A percentile compares a stretch with the other conserved stretches of the same genome.
These are phyloP conservation scores for Penicillium subrubescens DNA, from an alignment of 495 filamentous ascomycete genomes.

Conservation along the genomic window DNA sequence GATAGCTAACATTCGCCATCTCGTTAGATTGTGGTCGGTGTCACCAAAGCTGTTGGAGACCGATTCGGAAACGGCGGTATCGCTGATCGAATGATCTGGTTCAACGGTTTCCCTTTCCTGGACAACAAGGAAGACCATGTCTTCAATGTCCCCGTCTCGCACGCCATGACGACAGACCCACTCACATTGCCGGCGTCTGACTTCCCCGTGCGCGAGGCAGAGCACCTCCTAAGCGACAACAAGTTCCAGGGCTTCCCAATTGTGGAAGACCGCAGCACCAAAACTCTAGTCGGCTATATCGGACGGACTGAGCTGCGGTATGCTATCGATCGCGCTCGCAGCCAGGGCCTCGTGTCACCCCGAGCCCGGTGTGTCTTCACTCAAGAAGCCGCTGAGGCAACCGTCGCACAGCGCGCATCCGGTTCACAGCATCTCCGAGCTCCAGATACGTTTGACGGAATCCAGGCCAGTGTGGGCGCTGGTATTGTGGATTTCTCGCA, in stretches of 20 bases:
- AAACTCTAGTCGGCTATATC: conserved; percentile 85
- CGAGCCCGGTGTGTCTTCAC: conserved; percentile 79
- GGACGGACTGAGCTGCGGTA: conserved; percentile 92
- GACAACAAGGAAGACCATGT: conserved; percentile 99
- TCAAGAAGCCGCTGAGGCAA: conserved; percentile 54
- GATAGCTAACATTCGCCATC: conserved; percentile 20
- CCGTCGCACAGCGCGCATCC: conserved; percentile 39
- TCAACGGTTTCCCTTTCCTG: conserved; percentile 96
- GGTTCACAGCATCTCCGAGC: conserved; percentile 33
- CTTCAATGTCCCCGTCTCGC: conserved; percentile 92
- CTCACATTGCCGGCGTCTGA: conserved; percentile 76
- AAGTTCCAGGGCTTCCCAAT: conserved; percentile 96
- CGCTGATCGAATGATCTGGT: conserved; percentile 98
- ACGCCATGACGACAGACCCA: conserved; percentile 81
- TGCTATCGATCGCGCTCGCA: conserved; percentile 82
- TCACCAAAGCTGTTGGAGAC: conserved; percentile 92
- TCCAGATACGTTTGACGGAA: conserved; percentile 65
- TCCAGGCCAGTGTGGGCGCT: conserved; percentile 57
- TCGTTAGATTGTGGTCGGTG: conserved; percentile 82
- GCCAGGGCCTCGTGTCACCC: conserved; percentile 68
- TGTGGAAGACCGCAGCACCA: conserved; percentile 71
- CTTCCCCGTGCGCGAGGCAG: conserved; percentile 70
- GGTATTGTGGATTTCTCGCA: conserved; percentile 78
- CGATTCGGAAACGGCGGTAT: conserved; percentile 95
- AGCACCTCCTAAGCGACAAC: conserved; percentile 74